A percentile compares a stretch with the other conserved stretches of the same genome.
Conservation (phyloP, 148 eudicot species). For the Chenopodium album region DNA sequence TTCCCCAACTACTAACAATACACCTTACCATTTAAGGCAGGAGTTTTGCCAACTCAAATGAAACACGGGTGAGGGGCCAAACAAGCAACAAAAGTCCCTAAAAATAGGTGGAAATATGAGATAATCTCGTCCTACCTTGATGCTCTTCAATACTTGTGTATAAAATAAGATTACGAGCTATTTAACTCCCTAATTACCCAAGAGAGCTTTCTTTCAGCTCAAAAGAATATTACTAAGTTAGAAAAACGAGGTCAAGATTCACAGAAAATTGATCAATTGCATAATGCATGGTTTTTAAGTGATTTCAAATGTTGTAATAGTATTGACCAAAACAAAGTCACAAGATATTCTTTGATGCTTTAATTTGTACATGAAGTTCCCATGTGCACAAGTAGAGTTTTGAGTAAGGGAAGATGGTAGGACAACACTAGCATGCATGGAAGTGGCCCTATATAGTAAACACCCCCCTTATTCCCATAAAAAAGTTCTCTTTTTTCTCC, state of each 20-base stretch:
- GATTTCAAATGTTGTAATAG: not conserved
- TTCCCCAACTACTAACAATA: constrained; percentile 24
- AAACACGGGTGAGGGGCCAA: constrained; percentile 39
- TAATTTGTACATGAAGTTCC: constrained; percentile 17
- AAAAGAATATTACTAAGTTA: not conserved
- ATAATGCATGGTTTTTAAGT: not conserved
- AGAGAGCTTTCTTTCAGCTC: not conserved
- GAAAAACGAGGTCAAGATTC: not conserved
- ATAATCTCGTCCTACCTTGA: constrained; percentile 19
- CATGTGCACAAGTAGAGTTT: constrained; percentile 20
- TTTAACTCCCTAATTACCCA: not conserved
- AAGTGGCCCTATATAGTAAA: constrained; percentile 12
- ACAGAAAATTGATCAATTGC: not conserved
- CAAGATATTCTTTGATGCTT: constrained; percentile 10
- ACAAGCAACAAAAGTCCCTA: constrained; percentile 20
- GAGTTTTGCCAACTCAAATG: constrained; percentile 34
- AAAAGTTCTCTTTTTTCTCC: constrained; percentile 11
- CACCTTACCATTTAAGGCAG: constrained; percentile 20
- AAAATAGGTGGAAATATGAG: constrained; percentile 21
- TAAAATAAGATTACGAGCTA: not conserved
- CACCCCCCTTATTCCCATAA: constrained; percentile 4
- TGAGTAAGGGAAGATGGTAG: constrained; percentile 20
- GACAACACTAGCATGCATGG: constrained; percentile 1
- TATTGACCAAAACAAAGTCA: constrained; percentile 6
- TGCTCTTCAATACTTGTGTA: not conserved